Evolutionary conservation across 768 basidiomycete genomes (phyloP), one percentile per base, ranked within the genome.

Genomic region (Hebeloma cylindrosporum): DNA sequence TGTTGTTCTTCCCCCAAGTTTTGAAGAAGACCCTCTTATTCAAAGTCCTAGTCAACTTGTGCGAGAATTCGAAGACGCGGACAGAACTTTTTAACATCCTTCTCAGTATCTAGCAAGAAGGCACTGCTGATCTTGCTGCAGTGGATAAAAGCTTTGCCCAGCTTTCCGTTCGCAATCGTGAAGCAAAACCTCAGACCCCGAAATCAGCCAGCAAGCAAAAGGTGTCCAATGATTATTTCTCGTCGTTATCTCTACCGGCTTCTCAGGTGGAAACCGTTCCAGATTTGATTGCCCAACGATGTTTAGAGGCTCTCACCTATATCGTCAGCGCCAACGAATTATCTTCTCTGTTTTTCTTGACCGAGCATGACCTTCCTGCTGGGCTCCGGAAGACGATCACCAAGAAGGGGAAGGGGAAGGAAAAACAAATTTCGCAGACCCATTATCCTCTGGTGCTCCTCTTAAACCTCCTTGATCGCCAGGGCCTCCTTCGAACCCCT

Each of bases 1-100:
- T 98, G 6, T 77, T 99, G 16, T 99, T 99, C 75, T 96, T 93
- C 77, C 96, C 96, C 3, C 91, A 96, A 53, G 85, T 93, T 16
- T 72, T 91, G 48, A 83, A 82, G 67, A 93, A 92, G 69, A 85
- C 79, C 37, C 67, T 88, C 17, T 75, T 99, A 9, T 90, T 92
- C 63, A 88, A 86, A 59, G 85, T 96, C 1, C 81, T 99, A 26
- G 85, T 92, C 51, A 95, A 98, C 61, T 75, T 99, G 6, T 99
- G 93, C 69, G 94, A 98, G 68, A 99, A 99, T 61, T 71, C 82
- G 2, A 90, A 87, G 59, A 93, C 95, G 0, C 79, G 96, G 14
- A 83, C 81, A 4, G 96, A 99, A 54, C 73, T 98, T 17, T 89
- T 99, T 74, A 96, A 94, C 59, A 78, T 97, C 10, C 79, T 99